Percentiles rank a stretch among this genome's conserved stretches.
These are phyloP conservation scores for Desmodesmus armatus DNA, from an alignment of 139 green algal genomes.

Conservation along the genomic window DNA sequence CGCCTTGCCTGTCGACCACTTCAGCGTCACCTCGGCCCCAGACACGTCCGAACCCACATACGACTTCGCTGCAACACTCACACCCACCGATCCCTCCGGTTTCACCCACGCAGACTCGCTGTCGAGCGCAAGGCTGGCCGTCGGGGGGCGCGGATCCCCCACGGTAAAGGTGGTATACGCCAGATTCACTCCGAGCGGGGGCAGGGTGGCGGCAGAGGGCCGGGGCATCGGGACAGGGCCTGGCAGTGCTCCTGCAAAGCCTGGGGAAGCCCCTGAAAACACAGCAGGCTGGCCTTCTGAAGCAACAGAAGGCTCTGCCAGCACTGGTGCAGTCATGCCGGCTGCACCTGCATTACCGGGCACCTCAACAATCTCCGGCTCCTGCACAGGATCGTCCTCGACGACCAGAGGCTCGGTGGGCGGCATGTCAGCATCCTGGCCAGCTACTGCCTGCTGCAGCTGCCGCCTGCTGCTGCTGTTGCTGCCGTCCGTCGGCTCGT, in stretches of 20 bases:
- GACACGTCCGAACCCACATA: constrained; percentile 46
- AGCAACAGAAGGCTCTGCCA: too few species aligned
- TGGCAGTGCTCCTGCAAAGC: too few species aligned
- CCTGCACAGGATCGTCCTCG: neutral
- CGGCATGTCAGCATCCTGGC: neutral
- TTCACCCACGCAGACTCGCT: constrained; percentile 46
- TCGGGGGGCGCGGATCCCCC: constrained; percentile 62
- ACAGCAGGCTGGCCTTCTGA: too few species aligned
- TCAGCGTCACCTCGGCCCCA: constrained; percentile 19
- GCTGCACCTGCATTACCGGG: too few species aligned
- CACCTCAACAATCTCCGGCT: too few species aligned
- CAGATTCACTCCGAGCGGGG: too few species aligned
- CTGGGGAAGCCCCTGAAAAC: too few species aligned
- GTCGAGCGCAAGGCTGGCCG: constrained; percentile 55
- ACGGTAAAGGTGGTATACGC: constrained; percentile 44
- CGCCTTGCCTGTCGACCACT: constrained; percentile 38
- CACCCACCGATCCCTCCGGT: neutral
- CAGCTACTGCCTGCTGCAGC: too few species aligned
- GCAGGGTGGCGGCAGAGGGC: too few species aligned
- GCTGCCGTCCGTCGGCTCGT: too few species aligned
- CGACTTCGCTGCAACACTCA: constrained; percentile 24
- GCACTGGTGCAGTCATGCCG: neutral
- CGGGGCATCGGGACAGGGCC: too few species aligned
- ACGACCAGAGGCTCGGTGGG: neutral
- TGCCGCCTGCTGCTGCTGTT: neutral